phyloP scores from a whole-genome alignment of 2,329 filamentous ascomycete genomes.

The Leptographium wingfieldii region DNA sequence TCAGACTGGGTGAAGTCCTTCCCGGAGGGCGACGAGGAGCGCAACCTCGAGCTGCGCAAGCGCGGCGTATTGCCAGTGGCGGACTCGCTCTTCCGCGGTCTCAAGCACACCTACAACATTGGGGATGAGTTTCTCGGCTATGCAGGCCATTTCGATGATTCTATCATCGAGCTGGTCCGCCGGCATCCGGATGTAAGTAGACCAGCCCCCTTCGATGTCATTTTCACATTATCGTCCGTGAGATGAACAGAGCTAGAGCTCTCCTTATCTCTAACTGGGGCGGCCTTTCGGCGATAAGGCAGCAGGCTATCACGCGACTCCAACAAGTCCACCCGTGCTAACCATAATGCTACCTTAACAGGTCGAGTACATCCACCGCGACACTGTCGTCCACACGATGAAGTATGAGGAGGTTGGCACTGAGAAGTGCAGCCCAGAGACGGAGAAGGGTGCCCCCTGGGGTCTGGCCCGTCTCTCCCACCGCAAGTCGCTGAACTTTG shows the following conservation, averaged over 20 bases:
- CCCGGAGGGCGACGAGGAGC: conserved; percentile 49
- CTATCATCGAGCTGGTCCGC: conserved; percentile 85
- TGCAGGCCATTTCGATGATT: conserved; percentile 90
- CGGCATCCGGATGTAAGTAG: conserved; percentile 89
- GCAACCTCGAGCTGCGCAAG: conserved; percentile 75
- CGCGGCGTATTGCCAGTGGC: conserved; percentile 59
- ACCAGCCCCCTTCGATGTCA: background rate
- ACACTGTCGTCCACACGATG: conserved; percentile 83
- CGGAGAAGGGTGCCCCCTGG: conserved; percentile 95
- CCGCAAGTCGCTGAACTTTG: conserved; percentile 74
- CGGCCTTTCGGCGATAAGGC: conserved; percentile 7
- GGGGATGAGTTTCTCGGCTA: conserved; percentile 77
- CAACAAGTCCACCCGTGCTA: background rate
- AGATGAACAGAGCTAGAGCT: background rate
- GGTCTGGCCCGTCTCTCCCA: conserved; percentile 97
- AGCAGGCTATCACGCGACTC: conserved; percentile 4
- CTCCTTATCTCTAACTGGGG: background rate
- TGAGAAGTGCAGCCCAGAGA: conserved; percentile 36
- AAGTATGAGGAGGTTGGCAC: conserved; percentile 27
- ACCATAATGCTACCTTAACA: conserved; percentile 24
- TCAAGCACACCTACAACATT: conserved; percentile 97
- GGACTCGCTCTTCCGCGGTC: conserved; percentile 61
- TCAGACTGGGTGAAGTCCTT: conserved; percentile 11
- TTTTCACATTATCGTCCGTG: background rate
- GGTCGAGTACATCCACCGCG: conserved; percentile 95